Evolutionary conservation across 129 eudicot genomes (phyloP).

Genomic region (Flaveria ramosissima): DNA sequence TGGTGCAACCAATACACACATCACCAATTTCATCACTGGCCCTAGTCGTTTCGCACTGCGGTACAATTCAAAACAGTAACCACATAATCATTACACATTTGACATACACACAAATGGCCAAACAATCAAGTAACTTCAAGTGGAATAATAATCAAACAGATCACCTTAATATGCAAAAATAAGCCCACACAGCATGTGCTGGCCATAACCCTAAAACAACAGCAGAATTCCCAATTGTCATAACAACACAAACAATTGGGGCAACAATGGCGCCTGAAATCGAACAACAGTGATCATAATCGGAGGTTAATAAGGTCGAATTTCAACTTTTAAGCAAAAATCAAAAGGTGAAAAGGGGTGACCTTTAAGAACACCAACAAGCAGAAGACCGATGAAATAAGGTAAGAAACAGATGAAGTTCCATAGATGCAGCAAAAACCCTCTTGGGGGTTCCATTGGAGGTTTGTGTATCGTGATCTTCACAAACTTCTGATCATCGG

Average conservation of each 20-base stretch:
- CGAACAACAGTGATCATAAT: slow-evolving; percentile 14
- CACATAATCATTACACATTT: neutral
- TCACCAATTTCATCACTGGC: slow-evolving; percentile 69
- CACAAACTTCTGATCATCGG: slow-evolving; percentile 15
- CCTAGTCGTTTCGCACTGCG: slow-evolving; percentile 79
- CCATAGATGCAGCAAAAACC: slow-evolving; percentile 60
- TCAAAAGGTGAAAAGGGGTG: neutral
- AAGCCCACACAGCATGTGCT: slow-evolving; percentile 65
- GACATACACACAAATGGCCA: neutral
- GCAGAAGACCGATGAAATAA: slow-evolving; percentile 73
- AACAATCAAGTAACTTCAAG: neutral
- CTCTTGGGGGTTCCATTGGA: slow-evolving; percentile 68
- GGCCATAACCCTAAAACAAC: slow-evolving; percentile 89
- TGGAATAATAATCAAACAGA: slow-evolving; percentile 4
- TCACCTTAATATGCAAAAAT: slow-evolving; percentile 67
- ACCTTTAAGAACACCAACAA: slow-evolving; percentile 92
- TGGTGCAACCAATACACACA: slow-evolving; percentile 48
- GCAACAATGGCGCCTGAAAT: slow-evolving; percentile 41
- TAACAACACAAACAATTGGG: slow-evolving; percentile 69
- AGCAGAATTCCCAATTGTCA: slow-evolving; percentile 66
- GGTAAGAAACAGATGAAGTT: slow-evolving; percentile 82
- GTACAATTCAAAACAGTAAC: slow-evolving; percentile 14
- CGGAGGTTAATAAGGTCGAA: neutral
- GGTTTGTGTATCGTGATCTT: neutral
- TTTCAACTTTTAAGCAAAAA: neutral